Base-by-base conservation (phyloP, 176 grass and related monocot species). In the Oryza glaberrima region DNA sequence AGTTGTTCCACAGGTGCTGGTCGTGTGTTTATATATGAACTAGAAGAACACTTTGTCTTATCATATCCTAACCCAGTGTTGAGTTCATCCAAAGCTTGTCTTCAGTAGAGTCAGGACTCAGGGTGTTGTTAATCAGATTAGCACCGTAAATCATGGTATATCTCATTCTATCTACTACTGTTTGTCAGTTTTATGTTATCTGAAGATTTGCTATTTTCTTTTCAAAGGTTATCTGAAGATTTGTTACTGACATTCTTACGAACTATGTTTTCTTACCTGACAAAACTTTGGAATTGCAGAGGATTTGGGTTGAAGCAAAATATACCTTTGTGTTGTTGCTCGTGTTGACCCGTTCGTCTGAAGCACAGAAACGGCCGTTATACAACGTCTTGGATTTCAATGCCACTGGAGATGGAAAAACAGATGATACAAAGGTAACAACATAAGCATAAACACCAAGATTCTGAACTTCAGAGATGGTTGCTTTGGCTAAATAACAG, bases 341-440 rank as follows among this genome's bases (percentile, higher is more conserved):
- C 20, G 63, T 78, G 6, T 56, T 61, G 70, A n/a, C n/a, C 52
- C 14, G 70, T 41, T 48, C 45, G 19, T 41, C 73, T 9, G 69
- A 79, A 58, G 38, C 44, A 6, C 54, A 45, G 69, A 8, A 35
- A 7, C 74, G 19, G 19, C 60, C 49, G 0, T 51, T 19, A 49
- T 86, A 88, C 74, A 88, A 83, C 51, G 88, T 92, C 16, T 4
- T 81, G 1, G 46, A 90, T 38, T 95, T 73, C 68, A 43, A 84
- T n/a, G 90, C 90, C 20, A 63, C 35, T 0, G 93, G 84, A 20
- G 70, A 95, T 16, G 90, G 84, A 82, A 81, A 48, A 20, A 92
- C 78, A 2, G 88, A 92, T 23, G 90, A 95, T 58, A 5, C 88
- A 7, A 22, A 84, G 76, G 93, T 95, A 46, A 30, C n/a, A 22